A percentile compares a stretch with the other conserved stretches of the same genome.
Conservation (phyloP, 495 filamentous ascomycete genomes). For the Aspergillus bridgeri region DNA sequence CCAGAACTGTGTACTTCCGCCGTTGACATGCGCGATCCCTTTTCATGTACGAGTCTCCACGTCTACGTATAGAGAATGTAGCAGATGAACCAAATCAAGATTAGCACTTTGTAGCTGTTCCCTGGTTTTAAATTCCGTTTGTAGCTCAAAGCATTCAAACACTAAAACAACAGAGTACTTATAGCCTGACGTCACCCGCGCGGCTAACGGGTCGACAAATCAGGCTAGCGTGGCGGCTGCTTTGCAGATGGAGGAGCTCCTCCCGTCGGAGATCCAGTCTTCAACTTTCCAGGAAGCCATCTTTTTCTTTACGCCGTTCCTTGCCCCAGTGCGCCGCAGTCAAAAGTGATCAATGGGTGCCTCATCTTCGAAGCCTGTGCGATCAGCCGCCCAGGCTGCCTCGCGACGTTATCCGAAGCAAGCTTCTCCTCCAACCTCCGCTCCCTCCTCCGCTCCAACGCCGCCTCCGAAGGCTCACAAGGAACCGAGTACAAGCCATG, state of each 20-base stretch:
- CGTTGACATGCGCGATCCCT: not conserved
- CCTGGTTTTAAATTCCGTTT: not conserved
- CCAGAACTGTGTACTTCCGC: not conserved
- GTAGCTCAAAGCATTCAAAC: not conserved
- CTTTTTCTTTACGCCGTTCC: not conserved
- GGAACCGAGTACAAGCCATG: constrained; percentile 19
- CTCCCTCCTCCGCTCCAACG: constrained; percentile 16
- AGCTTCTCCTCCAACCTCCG: constrained; percentile 33
- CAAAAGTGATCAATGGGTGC: constrained; percentile 51
- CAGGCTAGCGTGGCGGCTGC: constrained; percentile 14
- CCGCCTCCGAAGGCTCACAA: constrained; percentile 11
- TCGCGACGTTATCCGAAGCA: constrained; percentile 55
- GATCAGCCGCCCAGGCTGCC: constrained; percentile 49
- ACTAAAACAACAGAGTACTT: not conserved
- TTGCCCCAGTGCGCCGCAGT: not conserved
- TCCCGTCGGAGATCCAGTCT: constrained; percentile 4
- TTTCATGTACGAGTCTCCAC: not conserved
- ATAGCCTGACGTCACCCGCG: constrained; percentile 23
- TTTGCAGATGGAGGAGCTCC: not conserved
- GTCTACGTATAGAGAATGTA: not conserved
- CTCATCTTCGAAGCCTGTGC: constrained; percentile 58
- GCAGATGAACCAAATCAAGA: not conserved
- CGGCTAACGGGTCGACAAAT: constrained; percentile 9
- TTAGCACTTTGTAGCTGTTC: not conserved
- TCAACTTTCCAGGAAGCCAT: constrained; percentile 3